Evolutionary conservation across 192 early-diverging fungal species (phyloP), one percentile per base, ranked within the genome.

Genomic region (Podila verticillata): DNA sequence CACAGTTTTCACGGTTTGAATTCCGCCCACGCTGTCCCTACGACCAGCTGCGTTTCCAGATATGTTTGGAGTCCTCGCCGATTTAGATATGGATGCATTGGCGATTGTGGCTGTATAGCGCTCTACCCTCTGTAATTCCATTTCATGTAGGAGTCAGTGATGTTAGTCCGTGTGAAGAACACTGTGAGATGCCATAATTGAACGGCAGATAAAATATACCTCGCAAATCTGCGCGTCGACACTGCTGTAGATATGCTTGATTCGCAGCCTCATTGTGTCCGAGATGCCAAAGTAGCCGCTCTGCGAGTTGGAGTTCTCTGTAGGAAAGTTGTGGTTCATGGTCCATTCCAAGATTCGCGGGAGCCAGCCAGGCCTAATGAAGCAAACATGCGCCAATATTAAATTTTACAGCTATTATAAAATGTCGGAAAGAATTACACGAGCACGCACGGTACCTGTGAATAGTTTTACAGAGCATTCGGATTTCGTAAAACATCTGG

Each of bases 391-490:
- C 7, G 2, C 7, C 10, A 10, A 17, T 44, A 15, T 44, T 44
- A 44, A 15, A 13, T 44, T 12, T 44, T 15, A 44, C 39, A 0
- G 1, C 3, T 15, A 44, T 12, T 3, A 15, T 44, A 13, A 4
- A 12, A 10, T 15, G 12, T 1, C 39, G 13, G 10, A 17, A 3
- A 4, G 17, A 39, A 39, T 39, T 24, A 32, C 13, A 59, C 22
- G 29, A 10, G 24, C 22, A 56, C 8, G 15, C 51, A 60, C 22
- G 39, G 29, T 75, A 85, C 84, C 84, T 67, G 61, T 87, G 85
- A 22, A 84, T 86, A 3, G 87, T 88, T 58, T 85, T 86, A 49
- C 89, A 90, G 51, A 87, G 83, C 64, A 88, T 85, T 13, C 89
- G 73, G 49, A 88, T 88, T 47, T 90, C 86, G 13, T 81, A 67